Evolutionary conservation across 176 grass and related monocot genomes (phyloP).

Genomic region (Avena insularis): DNA sequence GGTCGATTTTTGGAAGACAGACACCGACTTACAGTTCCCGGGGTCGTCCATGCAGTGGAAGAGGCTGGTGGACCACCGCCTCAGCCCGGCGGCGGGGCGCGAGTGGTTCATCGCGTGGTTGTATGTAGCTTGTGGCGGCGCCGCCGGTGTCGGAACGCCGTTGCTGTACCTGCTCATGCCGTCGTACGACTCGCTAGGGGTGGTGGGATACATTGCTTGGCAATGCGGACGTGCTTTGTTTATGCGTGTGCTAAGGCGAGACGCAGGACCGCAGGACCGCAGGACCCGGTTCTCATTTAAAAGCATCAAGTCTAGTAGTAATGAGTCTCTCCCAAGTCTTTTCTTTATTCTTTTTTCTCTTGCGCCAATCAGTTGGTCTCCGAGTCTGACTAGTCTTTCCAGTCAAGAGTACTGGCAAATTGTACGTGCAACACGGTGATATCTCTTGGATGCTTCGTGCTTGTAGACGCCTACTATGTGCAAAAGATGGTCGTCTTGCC

Average conservation of each 20-base stretch:
- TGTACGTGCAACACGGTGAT: not conserved
- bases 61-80: constrained; percentile 86
- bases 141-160: constrained; percentile 38
- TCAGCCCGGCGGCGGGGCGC: constrained; percentile 37
- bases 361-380: not conserved
- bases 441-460: not conserved
- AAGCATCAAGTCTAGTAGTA: not conserved
- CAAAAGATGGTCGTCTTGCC: not conserved
- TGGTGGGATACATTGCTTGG: constrained; percentile 69
- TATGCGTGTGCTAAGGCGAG: constrained; percentile 10
- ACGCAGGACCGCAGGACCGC: not conserved
- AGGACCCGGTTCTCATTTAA: constrained; percentile 17
- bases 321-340: not conserved
- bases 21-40: constrained; percentile 70
- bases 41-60: constrained; percentile 99
- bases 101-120: constrained; percentile 43
- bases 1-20: not conserved
- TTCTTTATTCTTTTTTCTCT: not conserved
- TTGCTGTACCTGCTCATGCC: constrained; percentile 15
- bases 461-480: not conserved
- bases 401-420: not conserved
- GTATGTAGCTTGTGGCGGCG: constrained; percentile 55
- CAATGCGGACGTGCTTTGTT: not conserved
- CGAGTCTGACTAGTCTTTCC: not conserved
- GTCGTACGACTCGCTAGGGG: constrained; percentile 50